These are phyloP conservation scores for Neurospora sp. DNA, from an alignment of 495 filamentous ascomycete genomes.

Conservation along the genomic window DNA sequence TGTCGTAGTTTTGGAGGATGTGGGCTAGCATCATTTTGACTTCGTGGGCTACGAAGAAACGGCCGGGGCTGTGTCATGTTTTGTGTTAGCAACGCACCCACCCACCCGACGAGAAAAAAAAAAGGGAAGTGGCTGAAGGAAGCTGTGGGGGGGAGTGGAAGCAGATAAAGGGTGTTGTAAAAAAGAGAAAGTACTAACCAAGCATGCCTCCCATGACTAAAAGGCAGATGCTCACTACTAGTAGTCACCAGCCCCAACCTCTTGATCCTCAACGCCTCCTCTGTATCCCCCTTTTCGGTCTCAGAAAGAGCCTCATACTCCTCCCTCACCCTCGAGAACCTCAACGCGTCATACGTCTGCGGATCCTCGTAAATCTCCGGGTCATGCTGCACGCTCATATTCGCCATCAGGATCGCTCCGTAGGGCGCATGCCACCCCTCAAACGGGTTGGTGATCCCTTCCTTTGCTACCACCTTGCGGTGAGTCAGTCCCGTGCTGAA, in stretches of 20 bases:
- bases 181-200: constrained; percentile 17
- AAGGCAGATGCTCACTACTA: constrained; percentile 21
- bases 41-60: constrained; percentile 35
- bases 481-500: constrained; percentile 21
- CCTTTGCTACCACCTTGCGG: constrained; percentile 23
- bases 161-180: background rate
- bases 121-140: too few species aligned
- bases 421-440: constrained; percentile 26
- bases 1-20: constrained; percentile 32
- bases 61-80: constrained; percentile 30
- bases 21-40: constrained; percentile 33
- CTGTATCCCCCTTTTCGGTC: constrained; percentile 4
- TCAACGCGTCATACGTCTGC: constrained; percentile 20
- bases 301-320: constrained; percentile 20
- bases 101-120: too few species aligned
- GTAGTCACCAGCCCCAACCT: constrained; percentile 28
- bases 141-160: too few species aligned
- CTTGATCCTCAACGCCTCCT: constrained; percentile 17
- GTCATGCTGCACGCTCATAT: constrained; percentile 23
- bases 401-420: constrained; percentile 21
- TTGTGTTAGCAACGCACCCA: too few species aligned
- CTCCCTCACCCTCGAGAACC: constrained; percentile 21
- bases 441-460: constrained; percentile 21
- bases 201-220: constrained; percentile 29
- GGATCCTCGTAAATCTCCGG: constrained; percentile 22